A percentile compares a stretch with the other conserved stretches of the same genome.
These are phyloP conservation scores for Antarctomyces pellizariae DNA, from an alignment of 495 filamentous ascomycete species.

Conservation along the genomic window DNA sequence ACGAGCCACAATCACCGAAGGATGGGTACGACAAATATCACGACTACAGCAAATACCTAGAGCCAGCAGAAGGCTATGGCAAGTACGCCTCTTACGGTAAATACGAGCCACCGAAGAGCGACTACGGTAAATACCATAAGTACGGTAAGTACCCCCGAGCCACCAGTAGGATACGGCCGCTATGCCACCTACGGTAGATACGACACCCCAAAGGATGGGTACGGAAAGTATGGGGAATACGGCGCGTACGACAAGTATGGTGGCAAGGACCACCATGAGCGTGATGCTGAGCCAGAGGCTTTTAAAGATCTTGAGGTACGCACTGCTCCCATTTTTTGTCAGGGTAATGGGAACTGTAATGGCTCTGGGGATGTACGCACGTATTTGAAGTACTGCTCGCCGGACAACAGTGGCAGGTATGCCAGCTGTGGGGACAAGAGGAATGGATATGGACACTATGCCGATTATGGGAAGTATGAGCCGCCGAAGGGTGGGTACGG, in stretches of 20 bases:
- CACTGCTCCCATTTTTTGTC: no score
- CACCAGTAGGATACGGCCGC: not conserved
- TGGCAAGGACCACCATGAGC: no score
- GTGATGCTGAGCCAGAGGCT: no score
- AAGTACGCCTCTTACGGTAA: conserved; percentile 1
- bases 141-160: not conserved
- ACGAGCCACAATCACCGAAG: conserved; percentile 1
- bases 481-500: not conserved
- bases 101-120: not conserved
- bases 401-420: no score
- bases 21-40: conserved; percentile 4
- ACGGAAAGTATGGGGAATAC: not conserved
- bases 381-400: no score
- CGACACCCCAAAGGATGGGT: not conserved
- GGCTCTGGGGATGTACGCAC: no score
- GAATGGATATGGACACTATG: not conserved
- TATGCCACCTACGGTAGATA: not conserved
- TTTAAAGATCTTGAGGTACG: no score
- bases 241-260: not conserved
- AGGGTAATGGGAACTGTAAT: no score
- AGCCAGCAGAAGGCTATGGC: not conserved
- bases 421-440: no score
- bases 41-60: conserved; percentile 3
- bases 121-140: not conserved
- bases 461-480: not conserved